A percentile compares a stretch with the other conserved stretches of the same genome.
phyloP scores from a whole-genome alignment of 75 land plant genomes.

The Sequoia sempervirens region DNA sequence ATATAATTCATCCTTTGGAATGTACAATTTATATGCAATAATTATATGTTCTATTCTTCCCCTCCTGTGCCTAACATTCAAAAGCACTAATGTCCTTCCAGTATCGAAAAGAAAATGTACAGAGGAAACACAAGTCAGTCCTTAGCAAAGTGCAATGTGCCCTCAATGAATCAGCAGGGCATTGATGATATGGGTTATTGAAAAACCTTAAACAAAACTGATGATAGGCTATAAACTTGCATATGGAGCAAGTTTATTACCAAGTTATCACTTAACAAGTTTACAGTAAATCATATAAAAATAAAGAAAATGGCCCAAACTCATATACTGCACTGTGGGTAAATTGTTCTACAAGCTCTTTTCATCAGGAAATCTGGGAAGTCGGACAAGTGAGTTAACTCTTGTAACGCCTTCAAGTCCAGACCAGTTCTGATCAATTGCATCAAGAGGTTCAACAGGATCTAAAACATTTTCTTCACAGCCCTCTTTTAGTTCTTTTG shows the following conservation, averaged over 20 bases:
- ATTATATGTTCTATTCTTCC: no score
- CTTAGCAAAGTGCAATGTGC: not conserved
- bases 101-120: not conserved
- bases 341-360: conserved; percentile 12
- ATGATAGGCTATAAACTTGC: conserved; percentile 2
- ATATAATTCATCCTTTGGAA: no score
- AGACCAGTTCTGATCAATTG: conserved; percentile 60
- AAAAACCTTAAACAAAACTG: not conserved
- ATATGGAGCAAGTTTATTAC: not conserved
- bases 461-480: conserved; percentile 6
- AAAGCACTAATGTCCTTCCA: not conserved
- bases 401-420: conserved; percentile 83
- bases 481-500: conserved; percentile 1
- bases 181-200: not conserved
- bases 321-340: not conserved
- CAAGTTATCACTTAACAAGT: not conserved
- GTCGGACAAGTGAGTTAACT: conserved; percentile 58
- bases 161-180: not conserved
- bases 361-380: conserved; percentile 40
- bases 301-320: not conserved
- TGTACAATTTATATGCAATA: no score
- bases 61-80: not conserved
- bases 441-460: conserved; percentile 7
- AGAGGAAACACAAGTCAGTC: not conserved
- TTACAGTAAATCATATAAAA: not conserved